phyloP scores from a whole-genome alignment of 148 eudicot species.

The Drosera capensis region DNA sequence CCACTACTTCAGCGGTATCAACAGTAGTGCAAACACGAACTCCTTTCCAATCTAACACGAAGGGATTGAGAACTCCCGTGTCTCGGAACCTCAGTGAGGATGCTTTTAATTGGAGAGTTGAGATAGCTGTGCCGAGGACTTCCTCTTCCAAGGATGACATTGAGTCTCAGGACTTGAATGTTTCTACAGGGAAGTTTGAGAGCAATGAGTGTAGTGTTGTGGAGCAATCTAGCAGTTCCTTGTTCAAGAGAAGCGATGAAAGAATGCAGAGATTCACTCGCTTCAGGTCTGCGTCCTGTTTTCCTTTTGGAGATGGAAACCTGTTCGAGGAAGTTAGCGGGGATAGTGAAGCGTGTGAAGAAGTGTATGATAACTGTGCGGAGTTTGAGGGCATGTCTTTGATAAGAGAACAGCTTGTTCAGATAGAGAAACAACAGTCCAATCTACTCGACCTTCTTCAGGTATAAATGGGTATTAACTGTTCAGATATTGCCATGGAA shows the following conservation, averaged over 20 bases:
- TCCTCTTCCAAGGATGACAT: constrained; percentile 12
- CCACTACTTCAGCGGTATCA: constrained; percentile 12
- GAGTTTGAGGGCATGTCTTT: constrained; percentile 40
- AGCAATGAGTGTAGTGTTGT: constrained; percentile 7
- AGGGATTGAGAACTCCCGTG: constrained; percentile 13
- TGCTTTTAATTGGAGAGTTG: constrained; percentile 16
- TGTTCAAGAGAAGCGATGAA: constrained; percentile 21
- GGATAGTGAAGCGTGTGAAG: constrained; percentile 9
- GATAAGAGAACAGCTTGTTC: constrained; percentile 54
- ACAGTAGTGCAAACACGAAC: constrained; percentile 17
- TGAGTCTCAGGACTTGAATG: background rate
- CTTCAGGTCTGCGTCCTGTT: constrained; percentile 30
- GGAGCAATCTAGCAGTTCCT: constrained; percentile 14
- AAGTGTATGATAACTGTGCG: constrained; percentile 22
- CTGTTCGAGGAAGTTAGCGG: constrained; percentile 4
- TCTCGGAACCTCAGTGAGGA: constrained; percentile 17
- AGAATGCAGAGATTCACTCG: constrained; percentile 14
- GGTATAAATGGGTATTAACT: constrained; percentile 17
- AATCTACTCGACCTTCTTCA: constrained; percentile 47
- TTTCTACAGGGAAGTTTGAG: constrained; percentile 1
- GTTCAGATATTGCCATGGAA: background rate
- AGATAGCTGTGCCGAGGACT: constrained; percentile 20
- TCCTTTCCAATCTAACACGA: constrained; percentile 10
- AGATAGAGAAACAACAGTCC: constrained; percentile 70
- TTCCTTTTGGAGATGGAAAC: constrained; percentile 32